A percentile compares a stretch with the other conserved stretches of the same genome.
Conservation (phyloP, 2,329 filamentous ascomycete species). For the Colletotrichum orbiculare region DNA sequence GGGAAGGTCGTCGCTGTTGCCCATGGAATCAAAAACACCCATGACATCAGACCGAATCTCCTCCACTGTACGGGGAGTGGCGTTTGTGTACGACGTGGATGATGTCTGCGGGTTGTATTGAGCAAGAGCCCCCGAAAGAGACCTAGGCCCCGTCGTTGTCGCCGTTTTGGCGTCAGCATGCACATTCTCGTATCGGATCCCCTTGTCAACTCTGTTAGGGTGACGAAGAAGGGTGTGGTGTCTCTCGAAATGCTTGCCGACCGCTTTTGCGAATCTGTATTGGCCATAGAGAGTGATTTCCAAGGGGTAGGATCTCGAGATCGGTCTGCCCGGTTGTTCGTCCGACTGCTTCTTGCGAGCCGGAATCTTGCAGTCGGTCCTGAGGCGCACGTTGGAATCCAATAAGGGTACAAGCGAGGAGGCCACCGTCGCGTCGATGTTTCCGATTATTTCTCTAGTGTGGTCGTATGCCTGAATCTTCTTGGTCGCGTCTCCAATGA, state of each 20-base stretch:
- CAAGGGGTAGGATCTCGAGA: constrained; percentile 71
- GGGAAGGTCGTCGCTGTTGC: constrained; percentile 79
- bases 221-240: constrained; percentile 73
- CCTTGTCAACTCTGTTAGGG: constrained; percentile 65
- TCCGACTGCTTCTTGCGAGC: constrained; percentile 69
- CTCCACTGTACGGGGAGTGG: constrained; percentile 75
- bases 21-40: constrained; percentile 87
- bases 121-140: constrained; percentile 37
- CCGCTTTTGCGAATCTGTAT: constrained; percentile 68
- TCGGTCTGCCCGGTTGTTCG: constrained; percentile 73
- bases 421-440: constrained; percentile 76
- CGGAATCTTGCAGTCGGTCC: constrained; percentile 78
- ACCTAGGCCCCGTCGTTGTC: constrained; percentile 44
- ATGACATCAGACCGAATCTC: constrained; percentile 88
- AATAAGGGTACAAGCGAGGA: constrained; percentile 77
- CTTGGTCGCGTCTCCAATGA: constrained; percentile 63
- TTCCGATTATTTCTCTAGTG: constrained; percentile 77
- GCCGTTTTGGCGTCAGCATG: constrained; percentile 65
- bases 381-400: constrained; percentile 73
- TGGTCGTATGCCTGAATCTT: constrained; percentile 81
- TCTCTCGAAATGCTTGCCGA: constrained; percentile 76
- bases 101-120: constrained; percentile 31
- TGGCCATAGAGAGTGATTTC: constrained; percentile 85
- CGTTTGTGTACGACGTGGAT: constrained; percentile 39
- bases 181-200: constrained; percentile 81